These are phyloP conservation scores for Cordyceps pruinosa DNA, from an alignment of 2,329 filamentous ascomycete species.

Conservation along the genomic window DNA sequence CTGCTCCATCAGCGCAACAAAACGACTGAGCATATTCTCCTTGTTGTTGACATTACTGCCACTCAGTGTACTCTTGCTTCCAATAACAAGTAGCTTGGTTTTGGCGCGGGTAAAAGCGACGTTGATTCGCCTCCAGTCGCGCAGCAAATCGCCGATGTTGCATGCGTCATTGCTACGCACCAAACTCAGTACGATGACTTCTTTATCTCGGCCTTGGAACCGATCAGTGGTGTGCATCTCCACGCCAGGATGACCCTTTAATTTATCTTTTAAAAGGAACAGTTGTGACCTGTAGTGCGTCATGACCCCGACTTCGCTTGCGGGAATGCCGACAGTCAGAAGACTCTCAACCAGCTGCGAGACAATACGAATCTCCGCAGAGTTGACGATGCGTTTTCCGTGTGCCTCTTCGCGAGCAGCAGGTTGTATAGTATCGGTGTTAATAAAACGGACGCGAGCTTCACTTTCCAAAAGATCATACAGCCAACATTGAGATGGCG, in stretches of 20 bases:
- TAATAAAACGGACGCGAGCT: conserved; percentile 76
- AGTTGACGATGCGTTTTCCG: conserved; percentile 83
- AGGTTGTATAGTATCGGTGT: conserved; percentile 70
- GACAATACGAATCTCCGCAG: conserved; percentile 70
- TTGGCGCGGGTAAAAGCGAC: conserved; percentile 91
- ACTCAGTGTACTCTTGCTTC: conserved; percentile 74
- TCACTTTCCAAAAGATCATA: conserved; percentile 61
- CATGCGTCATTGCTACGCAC: conserved; percentile 79
- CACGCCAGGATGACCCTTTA: conserved; percentile 56
- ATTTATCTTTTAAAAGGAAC: conserved; percentile 66
- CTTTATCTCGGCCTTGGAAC: conserved; percentile 94
- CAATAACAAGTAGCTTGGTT: conserved; percentile 84
- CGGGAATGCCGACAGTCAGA: conserved; percentile 65
- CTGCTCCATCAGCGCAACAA: conserved; percentile 70
- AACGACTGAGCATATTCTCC: conserved; percentile 69
- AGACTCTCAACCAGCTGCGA: conserved; percentile 75
- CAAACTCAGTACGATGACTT: conserved; percentile 78
- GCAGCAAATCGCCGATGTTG: conserved; percentile 82
- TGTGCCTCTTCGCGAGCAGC: conserved; percentile 63
- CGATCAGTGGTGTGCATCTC: conserved; percentile 97
- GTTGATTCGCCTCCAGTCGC: conserved; percentile 89
- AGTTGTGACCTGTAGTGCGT: conserved; percentile 95
- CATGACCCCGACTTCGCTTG: conserved; percentile 82
- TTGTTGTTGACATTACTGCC: conserved; percentile 42
- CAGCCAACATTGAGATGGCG: conserved; percentile 63